Conservation (phyloP, 2,329 filamentous ascomycete species). For the Colletotrichum magnum region DNA sequence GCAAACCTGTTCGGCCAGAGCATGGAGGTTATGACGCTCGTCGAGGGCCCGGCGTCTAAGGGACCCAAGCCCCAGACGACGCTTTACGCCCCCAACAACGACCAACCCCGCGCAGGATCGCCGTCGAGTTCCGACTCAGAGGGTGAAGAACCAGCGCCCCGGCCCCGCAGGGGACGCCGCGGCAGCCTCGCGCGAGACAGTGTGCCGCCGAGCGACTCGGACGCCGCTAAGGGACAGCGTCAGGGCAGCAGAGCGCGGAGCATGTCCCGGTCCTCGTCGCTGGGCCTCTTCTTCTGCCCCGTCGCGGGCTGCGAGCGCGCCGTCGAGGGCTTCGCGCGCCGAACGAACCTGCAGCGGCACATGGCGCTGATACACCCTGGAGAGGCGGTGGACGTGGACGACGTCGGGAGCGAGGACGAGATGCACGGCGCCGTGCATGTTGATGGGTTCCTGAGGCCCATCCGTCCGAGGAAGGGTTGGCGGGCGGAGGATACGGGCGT, state of each 20-base stretch:
- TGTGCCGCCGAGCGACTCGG: slow-evolving; percentile 32
- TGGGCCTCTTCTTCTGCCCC: slow-evolving; percentile 54
- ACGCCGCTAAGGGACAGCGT: slow-evolving; percentile 13
- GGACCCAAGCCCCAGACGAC: slow-evolving; percentile 28
- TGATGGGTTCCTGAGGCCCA: slow-evolving; percentile 75
- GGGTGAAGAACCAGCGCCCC: slow-evolving; percentile 41
- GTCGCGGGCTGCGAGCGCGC: slow-evolving; percentile 54
- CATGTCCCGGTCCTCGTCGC: slow-evolving; percentile 50
- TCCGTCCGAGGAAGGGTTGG: slow-evolving; percentile 66
- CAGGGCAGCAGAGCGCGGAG: slow-evolving; percentile 43
- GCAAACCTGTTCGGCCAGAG: slow-evolving; percentile 80
- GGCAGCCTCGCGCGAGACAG: slow-evolving; percentile 48
- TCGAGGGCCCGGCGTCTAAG: slow-evolving; percentile 47
- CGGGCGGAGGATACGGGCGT: slow-evolving; percentile 29
- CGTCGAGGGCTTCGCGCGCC: slow-evolving; percentile 52
- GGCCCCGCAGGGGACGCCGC: slow-evolving; percentile 49
- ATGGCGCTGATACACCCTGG: slow-evolving; percentile 56
- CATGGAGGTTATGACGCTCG: slow-evolving; percentile 75
- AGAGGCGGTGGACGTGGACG: slow-evolving; percentile 52
- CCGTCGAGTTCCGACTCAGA: slow-evolving; percentile 25
- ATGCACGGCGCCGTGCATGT: slow-evolving; percentile 75
- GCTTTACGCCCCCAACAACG: slow-evolving; percentile 7
- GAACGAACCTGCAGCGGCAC: slow-evolving; percentile 55
- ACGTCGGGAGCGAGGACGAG: slow-evolving; percentile 64
- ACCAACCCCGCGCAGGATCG: background rate